These are phyloP conservation scores for Auricularia auricula-judae DNA, from an alignment of 768 basidiomycete species.

Conservation along the genomic window DNA sequence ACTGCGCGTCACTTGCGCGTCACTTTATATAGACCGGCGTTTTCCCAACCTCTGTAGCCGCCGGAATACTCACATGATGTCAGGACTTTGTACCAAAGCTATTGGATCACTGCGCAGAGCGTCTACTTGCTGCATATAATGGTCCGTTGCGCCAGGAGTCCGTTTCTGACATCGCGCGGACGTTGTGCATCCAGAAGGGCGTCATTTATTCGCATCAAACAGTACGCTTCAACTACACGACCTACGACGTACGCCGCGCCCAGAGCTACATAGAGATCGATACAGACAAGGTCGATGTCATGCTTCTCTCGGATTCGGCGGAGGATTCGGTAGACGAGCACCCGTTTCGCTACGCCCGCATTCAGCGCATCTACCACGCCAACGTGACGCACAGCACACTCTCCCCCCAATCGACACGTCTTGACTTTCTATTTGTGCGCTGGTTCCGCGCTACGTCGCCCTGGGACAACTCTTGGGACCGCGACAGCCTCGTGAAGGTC, in stretches of 20 bases:
- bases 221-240: constrained; percentile 29
- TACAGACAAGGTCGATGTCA: too few relatives aligned
- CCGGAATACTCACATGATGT: not conserved
- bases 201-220: constrained; percentile 3
- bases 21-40: not conserved
- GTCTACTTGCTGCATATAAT: constrained; percentile 3
- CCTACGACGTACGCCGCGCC: constrained; percentile 28
- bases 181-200: not conserved
- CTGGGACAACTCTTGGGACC: constrained; percentile 17
- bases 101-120: constrained; percentile 13
- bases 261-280: constrained; percentile 12
- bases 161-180: not conserved
- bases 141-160: constrained; percentile 14
- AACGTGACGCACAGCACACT: constrained; percentile 9
- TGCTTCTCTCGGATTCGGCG: not conserved
- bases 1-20: too few relatives aligned
- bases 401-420: not conserved
- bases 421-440: constrained; percentile 33
- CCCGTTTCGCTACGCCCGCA: constrained; percentile 26
- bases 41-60: not conserved
- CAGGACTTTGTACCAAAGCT: constrained; percentile 13
- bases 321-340: constrained; percentile 11
- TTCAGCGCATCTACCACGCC: constrained; percentile 22
- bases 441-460: constrained; percentile 24
- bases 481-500: constrained; percentile 23